Evolutionary conservation across 257 asterid species (phyloP), one percentile per base, ranked within the genome.

Genomic region (Osmanthus fragrans): DNA sequence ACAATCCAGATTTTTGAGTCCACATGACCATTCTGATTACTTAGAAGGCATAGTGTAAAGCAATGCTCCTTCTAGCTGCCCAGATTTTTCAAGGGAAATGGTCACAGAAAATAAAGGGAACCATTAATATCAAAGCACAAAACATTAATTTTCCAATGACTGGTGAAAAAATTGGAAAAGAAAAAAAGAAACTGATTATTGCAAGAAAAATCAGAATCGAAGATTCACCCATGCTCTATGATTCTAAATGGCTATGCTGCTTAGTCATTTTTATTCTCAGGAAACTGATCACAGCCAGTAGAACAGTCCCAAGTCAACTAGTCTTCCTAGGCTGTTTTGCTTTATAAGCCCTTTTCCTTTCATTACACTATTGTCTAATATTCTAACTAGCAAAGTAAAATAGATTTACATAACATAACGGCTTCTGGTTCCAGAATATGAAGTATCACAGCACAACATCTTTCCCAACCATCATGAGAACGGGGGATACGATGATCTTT

Each of bases 391-490:
- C 71, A 69, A 21, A 58, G 4, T 29, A 68, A 76, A 47, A 60
- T 32, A 58, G 64, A 73, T 65, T 13, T 81, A 66, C 75, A 70
- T 37, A 58, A 71, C 16, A 18, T 10, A 71, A 25, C 25, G 58
- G 25, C 51, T 77, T 73, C 70, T 70, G 69, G 30, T 63, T 70
- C 45, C 71, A 66, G 51, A 36, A 70, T 32, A 76, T 45, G 56
- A 79, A 66, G 76, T 18, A 75, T 36, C 71, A 77, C 19, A 36
- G 37, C 6, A 56, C 49, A 18, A n/a, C 12, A 49, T 10, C 15
- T 76, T 64, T 23, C 23, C 40, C 33, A 51, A 33, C 36, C 67
- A 79, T 39, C 56, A 54, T 5, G 40, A 34, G 72, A 77, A 73
- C 4, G 7, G 12, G 40, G 40, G 29, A 60, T 60, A 1, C 66